Evolutionary conservation across 2,329 filamentous ascomycete genomes (phyloP).

Genomic region (Aureobasidium zeae): DNA sequence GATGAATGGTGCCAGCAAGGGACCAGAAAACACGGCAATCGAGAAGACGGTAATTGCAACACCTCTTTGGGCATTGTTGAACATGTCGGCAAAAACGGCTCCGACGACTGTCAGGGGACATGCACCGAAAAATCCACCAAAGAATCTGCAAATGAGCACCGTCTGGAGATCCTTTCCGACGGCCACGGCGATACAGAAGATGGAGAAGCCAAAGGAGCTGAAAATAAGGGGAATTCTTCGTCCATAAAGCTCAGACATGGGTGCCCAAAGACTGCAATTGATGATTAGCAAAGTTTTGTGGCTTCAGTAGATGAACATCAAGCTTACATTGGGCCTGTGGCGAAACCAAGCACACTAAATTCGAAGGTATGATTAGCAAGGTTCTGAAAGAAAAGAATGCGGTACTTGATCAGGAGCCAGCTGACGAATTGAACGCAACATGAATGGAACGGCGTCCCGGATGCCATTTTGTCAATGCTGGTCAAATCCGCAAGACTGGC

Average conservation of each 20-base stretch:
- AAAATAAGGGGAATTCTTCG: conserved; percentile 27
- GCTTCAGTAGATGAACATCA: neutral
- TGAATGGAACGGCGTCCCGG: neutral
- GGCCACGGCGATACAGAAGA: conserved; percentile 42
- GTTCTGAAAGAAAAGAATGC: neutral
- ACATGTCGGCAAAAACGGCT: conserved; percentile 48
- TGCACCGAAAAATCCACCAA: conserved; percentile 30
- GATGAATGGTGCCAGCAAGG: conserved; percentile 26
- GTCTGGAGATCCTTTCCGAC: conserved; percentile 32
- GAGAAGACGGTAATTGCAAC: conserved; percentile 31
- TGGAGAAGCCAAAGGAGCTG: conserved; percentile 27
- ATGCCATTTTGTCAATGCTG: too few species aligned
- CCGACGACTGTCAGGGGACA: conserved; percentile 40
- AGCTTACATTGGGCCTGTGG: conserved; percentile 22
- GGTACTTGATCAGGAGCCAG: neutral
- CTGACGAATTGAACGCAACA: neutral
- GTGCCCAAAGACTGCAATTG: conserved; percentile 36
- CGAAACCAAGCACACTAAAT: conserved; percentile 27
- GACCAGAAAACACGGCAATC: conserved; percentile 29
- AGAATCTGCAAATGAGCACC: conserved; percentile 32
- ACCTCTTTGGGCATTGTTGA: conserved; percentile 33
- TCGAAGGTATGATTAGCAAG: neutral
- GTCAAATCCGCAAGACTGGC: neutral
- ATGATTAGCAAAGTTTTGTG: conserved; percentile 20
- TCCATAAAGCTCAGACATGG: conserved; percentile 37